These are phyloP conservation scores for Globisporangium carolinianum DNA, from an alignment of 352 stramenopile genomes.

Conservation along the genomic window DNA sequence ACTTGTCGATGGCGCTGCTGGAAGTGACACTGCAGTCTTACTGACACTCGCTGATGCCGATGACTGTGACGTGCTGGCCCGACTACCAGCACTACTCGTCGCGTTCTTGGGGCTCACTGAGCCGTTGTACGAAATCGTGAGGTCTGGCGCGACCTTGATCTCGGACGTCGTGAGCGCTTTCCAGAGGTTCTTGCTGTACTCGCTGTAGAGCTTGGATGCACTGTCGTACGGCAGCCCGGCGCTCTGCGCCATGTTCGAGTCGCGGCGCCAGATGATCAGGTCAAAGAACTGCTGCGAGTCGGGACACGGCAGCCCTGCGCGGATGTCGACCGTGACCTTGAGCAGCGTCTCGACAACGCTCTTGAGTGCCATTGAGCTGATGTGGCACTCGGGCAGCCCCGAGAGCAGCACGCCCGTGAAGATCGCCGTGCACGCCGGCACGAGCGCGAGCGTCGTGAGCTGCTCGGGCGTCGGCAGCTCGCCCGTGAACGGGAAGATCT, in stretches of 20 bases:
- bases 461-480: slow-evolving; percentile 35
- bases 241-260: slow-evolving; percentile 5
- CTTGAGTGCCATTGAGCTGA: slow-evolving; percentile 45
- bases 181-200: slow-evolving; percentile 8
- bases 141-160: not conserved
- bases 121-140: slow-evolving; percentile 4
- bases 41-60: too few relatives aligned
- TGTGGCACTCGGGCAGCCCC: slow-evolving; percentile 36
- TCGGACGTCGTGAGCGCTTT: slow-evolving; percentile 2
- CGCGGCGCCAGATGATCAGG: slow-evolving; percentile 6
- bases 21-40: too few relatives aligned
- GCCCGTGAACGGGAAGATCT: slow-evolving; percentile 49
- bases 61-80: too few relatives aligned
- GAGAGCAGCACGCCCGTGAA: slow-evolving; percentile 42
- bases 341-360: slow-evolving; percentile 46
- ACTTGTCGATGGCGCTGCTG: too few relatives aligned
- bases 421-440: slow-evolving; percentile 30
- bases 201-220: slow-evolving; percentile 3
- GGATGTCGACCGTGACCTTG: slow-evolving; percentile 41
- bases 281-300: slow-evolving; percentile 7
- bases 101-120: too few relatives aligned
- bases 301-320: not conserved
- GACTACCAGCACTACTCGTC: too few relatives aligned
- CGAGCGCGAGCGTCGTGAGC: slow-evolving; percentile 26
- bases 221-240: slow-evolving; percentile 8